Conservation (phyloP, 768 basidiomycete genomes). For the Macrolepiota dolichaula region DNA sequence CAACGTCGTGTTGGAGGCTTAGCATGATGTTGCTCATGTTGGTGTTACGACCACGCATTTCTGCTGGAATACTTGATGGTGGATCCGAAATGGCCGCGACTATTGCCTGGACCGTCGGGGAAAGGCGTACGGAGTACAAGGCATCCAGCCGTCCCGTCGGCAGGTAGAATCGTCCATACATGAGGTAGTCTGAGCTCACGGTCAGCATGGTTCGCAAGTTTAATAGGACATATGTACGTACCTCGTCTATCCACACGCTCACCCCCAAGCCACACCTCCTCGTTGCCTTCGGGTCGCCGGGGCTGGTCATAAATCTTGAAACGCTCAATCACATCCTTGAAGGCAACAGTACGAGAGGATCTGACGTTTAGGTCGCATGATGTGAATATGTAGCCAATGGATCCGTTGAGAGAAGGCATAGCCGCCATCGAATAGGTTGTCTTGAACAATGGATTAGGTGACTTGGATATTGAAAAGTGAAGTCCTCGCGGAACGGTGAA, state of each 20-base stretch:
- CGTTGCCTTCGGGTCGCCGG: slow-evolving; percentile 69
- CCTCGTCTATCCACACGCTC: slow-evolving; percentile 74
- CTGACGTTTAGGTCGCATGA: slow-evolving; percentile 78
- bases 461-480: slow-evolving; percentile 80
- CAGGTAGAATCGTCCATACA: slow-evolving; percentile 90
- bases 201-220: slow-evolving; percentile 20
- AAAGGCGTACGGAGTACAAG: slow-evolving; percentile 78
- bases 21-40: slow-evolving; percentile 73
- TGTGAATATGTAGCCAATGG: slow-evolving; percentile 90
- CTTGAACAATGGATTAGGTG: slow-evolving; percentile 84
- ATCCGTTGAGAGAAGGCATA: slow-evolving; percentile 89
- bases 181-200: slow-evolving; percentile 65
- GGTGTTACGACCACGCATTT: slow-evolving; percentile 40
- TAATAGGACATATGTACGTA: slow-evolving; percentile 19
- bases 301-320: slow-evolving; percentile 86
- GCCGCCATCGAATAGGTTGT: slow-evolving; percentile 93
- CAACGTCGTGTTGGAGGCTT: slow-evolving; percentile 88
- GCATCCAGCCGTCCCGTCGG: slow-evolving; percentile 89
- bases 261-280: slow-evolving; percentile 81
- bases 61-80: slow-evolving; percentile 43
- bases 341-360: slow-evolving; percentile 64
- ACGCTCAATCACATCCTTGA: slow-evolving; percentile 88
- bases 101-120: slow-evolving; percentile 75
- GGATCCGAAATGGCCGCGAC: slow-evolving; percentile 87
- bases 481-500: slow-evolving; percentile 82